Evolutionary conservation across 352 stramenopile species (phyloP).

Genomic region (Phytophthora fragariaefolia): DNA sequence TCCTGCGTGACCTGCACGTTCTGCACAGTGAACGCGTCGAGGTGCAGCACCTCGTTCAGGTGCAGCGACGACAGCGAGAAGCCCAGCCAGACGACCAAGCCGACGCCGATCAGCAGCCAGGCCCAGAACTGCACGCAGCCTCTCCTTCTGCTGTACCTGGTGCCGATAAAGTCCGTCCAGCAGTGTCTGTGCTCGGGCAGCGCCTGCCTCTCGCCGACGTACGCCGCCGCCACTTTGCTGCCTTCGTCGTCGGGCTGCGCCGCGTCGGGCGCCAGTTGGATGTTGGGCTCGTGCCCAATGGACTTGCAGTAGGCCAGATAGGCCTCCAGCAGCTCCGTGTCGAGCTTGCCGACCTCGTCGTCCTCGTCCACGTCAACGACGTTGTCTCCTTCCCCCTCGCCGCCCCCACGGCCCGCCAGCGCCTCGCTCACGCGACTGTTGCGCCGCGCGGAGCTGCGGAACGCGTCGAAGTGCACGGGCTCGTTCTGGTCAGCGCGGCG

Average conservation of each 20-base stretch:
- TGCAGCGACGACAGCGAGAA: conserved; percentile 39
- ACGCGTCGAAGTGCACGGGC: conserved; percentile 52
- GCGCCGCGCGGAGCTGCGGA: conserved; percentile 35
- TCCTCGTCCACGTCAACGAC: conserved; percentile 53
- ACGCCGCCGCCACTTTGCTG: conserved; percentile 6
- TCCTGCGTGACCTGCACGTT: conserved; percentile 58
- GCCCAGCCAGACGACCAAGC: conserved; percentile 33
- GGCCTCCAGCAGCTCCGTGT: conserved; percentile 94
- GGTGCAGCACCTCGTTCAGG: conserved; percentile 65
- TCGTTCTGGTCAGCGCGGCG: conserved; percentile 59
- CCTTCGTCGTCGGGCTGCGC: background rate
- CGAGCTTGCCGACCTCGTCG: conserved; percentile 75
- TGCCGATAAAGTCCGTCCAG: conserved; percentile 59
- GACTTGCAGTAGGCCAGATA: conserved; percentile 93
- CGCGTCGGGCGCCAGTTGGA: no score
- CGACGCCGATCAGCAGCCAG: conserved; percentile 44
- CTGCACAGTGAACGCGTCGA: conserved; percentile 62
- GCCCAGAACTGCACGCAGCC: conserved; percentile 39
- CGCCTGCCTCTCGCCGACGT: conserved; percentile 2
- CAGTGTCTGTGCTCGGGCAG: conserved; percentile 44
- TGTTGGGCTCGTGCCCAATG: conserved; percentile 76
- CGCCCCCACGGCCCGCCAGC: background rate
- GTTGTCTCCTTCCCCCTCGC: conserved; percentile 14
- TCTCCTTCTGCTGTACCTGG: conserved; percentile 40
- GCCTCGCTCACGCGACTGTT: conserved; percentile 10